Percentiles rank a stretch among this genome's conserved stretches.
Conservation (phyloP, 805 yeast species). For the Candida orba region DNA sequence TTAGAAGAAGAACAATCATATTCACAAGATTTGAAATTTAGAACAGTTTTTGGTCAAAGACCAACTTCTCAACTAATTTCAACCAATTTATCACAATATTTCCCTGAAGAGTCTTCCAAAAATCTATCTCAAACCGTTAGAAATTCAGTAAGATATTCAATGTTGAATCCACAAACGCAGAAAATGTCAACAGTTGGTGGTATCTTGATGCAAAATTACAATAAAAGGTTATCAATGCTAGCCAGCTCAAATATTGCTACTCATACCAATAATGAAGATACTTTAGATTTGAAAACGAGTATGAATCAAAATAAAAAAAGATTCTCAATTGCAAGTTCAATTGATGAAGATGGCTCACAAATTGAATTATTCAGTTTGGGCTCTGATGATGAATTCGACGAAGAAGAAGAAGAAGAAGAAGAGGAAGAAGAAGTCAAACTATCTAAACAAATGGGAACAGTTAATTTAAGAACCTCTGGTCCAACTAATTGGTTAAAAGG, state of each 20-base stretch:
- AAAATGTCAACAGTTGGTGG: slow-evolving; percentile 54
- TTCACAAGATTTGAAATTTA: slow-evolving; percentile 20
- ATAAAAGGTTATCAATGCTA: slow-evolving; percentile 31
- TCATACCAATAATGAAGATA: slow-evolving; percentile 8
- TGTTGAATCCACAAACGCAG: slow-evolving; percentile 23
- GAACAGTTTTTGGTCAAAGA: slow-evolving; percentile 68
- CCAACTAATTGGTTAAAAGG: slow-evolving; percentile 91
- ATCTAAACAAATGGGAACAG: slow-evolving; percentile 7
- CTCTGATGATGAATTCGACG: slow-evolving; percentile 9
- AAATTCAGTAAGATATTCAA: slow-evolving; percentile 76
- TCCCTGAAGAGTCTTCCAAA: slow-evolving; percentile 72
- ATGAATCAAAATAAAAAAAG: slow-evolving; percentile 24
- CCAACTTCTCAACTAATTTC: slow-evolving; percentile 93
- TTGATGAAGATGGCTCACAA: slow-evolving; percentile 20
- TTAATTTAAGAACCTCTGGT: slow-evolving; percentile 30
- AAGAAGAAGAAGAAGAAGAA: slow-evolving; percentile 2
- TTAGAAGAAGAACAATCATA: background rate
- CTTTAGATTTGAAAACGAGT: slow-evolving; percentile 25
- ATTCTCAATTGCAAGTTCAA: slow-evolving; percentile 20
- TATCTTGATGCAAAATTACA: slow-evolving; percentile 47
- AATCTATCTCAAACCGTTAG: slow-evolving; percentile 74
- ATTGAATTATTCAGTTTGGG: slow-evolving; percentile 24
- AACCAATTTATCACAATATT: slow-evolving; percentile 80
- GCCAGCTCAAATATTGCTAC: slow-evolving; percentile 11
- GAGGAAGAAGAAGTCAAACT: background rate